Evolutionary conservation across 2,329 filamentous ascomycete genomes (phyloP).

Genomic region (Cercospora brassicicola): DNA sequence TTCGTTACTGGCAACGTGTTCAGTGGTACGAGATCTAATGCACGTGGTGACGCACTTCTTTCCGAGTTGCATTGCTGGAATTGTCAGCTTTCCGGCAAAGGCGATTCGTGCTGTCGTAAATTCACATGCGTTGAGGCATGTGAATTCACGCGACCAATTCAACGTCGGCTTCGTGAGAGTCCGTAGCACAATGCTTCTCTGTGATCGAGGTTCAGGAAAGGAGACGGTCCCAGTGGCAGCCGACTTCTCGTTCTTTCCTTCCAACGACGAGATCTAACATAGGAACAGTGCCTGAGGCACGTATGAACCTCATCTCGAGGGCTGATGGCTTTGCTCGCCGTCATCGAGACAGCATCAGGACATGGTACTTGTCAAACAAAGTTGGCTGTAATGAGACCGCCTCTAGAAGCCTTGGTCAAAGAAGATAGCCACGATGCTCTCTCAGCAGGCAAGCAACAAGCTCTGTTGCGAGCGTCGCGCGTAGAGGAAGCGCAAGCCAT

Average conservation of each 20-base stretch:
- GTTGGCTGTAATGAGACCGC: background rate
- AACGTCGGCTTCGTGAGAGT: background rate
- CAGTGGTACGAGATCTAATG: background rate
- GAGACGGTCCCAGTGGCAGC: background rate
- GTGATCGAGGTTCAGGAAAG: background rate
- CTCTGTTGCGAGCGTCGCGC: background rate
- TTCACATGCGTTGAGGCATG: conserved; percentile 1
- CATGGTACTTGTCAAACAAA: background rate
- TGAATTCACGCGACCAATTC: background rate
- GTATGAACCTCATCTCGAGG: background rate
- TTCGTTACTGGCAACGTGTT: background rate
- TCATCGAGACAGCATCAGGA: background rate
- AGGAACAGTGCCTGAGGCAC: background rate
- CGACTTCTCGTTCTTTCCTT: background rate
- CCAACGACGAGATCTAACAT: background rate
- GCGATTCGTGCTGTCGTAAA: background rate
- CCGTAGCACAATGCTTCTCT: background rate
- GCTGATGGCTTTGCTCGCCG: background rate
- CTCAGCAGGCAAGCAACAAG: background rate
- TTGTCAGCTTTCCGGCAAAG: background rate
- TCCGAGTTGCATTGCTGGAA: background rate
- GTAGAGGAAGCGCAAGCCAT: background rate
- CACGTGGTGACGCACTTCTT: background rate
- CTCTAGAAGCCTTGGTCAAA: background rate
- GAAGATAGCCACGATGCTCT: background rate